Evolutionary conservation across 169 alveolate species (phyloP).

Genomic region (Cryptosporidium felis): DNA sequence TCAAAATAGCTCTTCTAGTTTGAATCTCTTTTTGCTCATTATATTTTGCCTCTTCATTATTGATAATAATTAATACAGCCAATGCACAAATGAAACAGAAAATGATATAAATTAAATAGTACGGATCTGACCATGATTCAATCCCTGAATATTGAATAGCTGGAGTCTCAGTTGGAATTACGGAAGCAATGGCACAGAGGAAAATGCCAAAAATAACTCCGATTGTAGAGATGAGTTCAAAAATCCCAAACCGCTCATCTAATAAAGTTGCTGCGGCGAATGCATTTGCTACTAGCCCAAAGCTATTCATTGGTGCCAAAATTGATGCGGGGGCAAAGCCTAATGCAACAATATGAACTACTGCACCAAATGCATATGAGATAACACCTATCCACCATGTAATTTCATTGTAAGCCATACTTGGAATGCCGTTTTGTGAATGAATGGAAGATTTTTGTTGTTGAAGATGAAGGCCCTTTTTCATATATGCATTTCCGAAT

Average conservation of each 20-base stretch:
- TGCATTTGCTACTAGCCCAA: conserved; percentile 84
- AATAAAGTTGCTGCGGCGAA: conserved; percentile 82
- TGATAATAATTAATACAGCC: conserved; percentile 78
- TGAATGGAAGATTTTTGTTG: conserved; percentile 69
- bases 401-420: conserved; percentile 75
- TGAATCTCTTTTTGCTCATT: conserved; percentile 75
- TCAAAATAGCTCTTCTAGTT: conserved; percentile 73
- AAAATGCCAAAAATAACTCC: conserved; percentile 83
- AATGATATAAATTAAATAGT: conserved; percentile 80
- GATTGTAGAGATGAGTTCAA: conserved; percentile 81
- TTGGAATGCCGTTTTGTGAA: not conserved
- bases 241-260: conserved; percentile 81
- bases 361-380: conserved; percentile 81
- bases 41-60: conserved; percentile 77
- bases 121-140: conserved; percentile 84
- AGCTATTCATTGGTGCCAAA: conserved; percentile 84
- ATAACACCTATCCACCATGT: conserved; percentile 81
- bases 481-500: conserved; percentile 83
- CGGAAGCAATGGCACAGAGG: conserved; percentile 84
- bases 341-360: conserved; percentile 81
- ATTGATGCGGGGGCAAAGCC: conserved; percentile 87
- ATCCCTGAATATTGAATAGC: conserved; percentile 73
- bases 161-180: conserved; percentile 73
- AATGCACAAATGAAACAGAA: conserved; percentile 78
- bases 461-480: conserved; percentile 78